A percentile compares a stretch with the other conserved stretches of the same genome.
Evolutionary conservation across 441 rosid genomes (phyloP).

Genomic region (Populus hybrid): DNA sequence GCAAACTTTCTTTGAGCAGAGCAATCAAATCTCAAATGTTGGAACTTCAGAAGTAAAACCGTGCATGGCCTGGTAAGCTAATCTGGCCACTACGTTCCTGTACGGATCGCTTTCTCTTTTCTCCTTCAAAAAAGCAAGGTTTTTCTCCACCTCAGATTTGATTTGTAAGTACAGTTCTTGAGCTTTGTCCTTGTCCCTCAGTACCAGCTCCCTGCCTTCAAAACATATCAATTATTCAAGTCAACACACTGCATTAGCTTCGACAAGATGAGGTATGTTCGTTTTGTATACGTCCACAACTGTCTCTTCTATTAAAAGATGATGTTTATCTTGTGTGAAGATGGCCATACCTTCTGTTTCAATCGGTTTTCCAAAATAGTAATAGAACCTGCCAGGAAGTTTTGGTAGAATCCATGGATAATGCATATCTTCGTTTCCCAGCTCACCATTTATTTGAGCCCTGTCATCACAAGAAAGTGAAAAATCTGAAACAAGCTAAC

Average conservation of each 20-base stretch:
- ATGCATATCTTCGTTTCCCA: slow-evolving; percentile 57
- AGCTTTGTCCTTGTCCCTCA: slow-evolving; percentile 53
- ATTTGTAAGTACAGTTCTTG: slow-evolving; percentile 64
- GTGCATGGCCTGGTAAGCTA: slow-evolving; percentile 46
- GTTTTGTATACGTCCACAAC: background rate
- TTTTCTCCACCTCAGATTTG: slow-evolving; percentile 66
- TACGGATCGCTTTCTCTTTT: slow-evolving; percentile 74
- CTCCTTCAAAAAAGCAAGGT: slow-evolving; percentile 53
- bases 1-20: background rate
- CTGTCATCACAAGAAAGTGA: slow-evolving; percentile 26
- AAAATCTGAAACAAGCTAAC: background rate
- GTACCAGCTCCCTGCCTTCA: slow-evolving; percentile 58
- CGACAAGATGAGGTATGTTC: background rate
- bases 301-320: background rate
- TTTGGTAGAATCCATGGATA: slow-evolving; percentile 66
- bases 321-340: too few species aligned
- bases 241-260: background rate
- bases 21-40: slow-evolving; percentile 51
- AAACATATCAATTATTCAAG: background rate
- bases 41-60: slow-evolving; percentile 56
- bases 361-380: slow-evolving; percentile 66
- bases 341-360: slow-evolving; percentile 47
- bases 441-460: slow-evolving; percentile 53
- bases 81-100: slow-evolving; percentile 52
- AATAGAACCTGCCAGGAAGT: slow-evolving; percentile 79